Base-by-base conservation (phyloP, 1,139 yeast species). In the Meyerozyma sp. region DNA sequence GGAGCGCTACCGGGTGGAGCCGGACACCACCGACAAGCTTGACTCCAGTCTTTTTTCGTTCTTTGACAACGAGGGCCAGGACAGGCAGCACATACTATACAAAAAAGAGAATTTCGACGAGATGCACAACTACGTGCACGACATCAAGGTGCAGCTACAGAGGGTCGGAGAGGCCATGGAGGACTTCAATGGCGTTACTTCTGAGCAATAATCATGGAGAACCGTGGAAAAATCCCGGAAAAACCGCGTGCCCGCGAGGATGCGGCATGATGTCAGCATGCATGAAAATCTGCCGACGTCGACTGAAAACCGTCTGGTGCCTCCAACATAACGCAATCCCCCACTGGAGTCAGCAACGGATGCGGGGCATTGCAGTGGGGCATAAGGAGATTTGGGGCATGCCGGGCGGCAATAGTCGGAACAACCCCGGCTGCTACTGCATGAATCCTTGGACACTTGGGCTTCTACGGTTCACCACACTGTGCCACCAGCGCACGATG, bases 101-200 rank as follows among this genome's bases (percentile, higher is more conserved):
- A 56, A 62, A 35, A 66, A 61, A 44, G 67, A 61, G 49, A 66
- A 69, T 42, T 68, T 71, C 46, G 69, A 66, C 36, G 76, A 69
- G 42, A 56, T 71, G 51, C 65, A 66, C 44, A 53, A 56, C 32
- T 70, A 68, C 41, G 67, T 72, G 7, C 61, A 57, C 27, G 72
- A 70, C 10, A 67, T 73, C 13, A 63, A 62, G 44, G 51, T 49
- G 20, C 62, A 62, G 40, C 55, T 73, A 43, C 63, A 57, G 18
- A 59, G 48, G 10, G 73, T 73, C 34, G 69, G 72, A 4, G 63
- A 59, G 25, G 55, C 66, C n/a, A 70, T 73, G 75, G 68, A 69
- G 56, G 55, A 58, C 36, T 71, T 72, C 49, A 77, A 71, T 45
- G 68, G 63, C 37, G 61, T 66, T 4, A 63, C 70, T 10, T 56